Base-by-base conservation (phyloP, 2,329 filamentous ascomycete genomes). In the Cercospora sesami region DNA sequence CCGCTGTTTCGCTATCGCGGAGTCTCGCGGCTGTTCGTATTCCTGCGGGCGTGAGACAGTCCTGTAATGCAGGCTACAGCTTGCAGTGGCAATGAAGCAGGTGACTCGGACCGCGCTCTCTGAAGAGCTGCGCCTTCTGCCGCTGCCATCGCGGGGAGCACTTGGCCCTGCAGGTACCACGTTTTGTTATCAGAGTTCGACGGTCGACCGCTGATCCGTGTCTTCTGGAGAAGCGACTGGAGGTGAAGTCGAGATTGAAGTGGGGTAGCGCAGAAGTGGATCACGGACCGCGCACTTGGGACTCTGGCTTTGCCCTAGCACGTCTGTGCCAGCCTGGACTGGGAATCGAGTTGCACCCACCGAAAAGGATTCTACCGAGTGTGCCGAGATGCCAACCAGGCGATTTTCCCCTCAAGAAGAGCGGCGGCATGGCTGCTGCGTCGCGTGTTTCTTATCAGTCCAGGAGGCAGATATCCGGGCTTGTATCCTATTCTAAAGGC, bases 131-230 rank as follows among this genome's bases (percentile, higher is more conserved):
- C 21, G 31, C 33, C 30, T 55, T 64, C 30, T 42, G 31, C 63
- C 53, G 53, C 57, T 31, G 21, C 31, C 53, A 64, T 33, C 18
- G 21, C 36, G 30, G 28, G 57, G 26, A 36, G 39, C 26, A 31
- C 67, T 66, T 61, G 60, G 60, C 64, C n/a, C 67, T 64, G 67
- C 64, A 69, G 60, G 64, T 57, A 67, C 67, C 30, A 55, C 31
- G 18, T 33, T 23, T 57, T 62, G 62, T 61, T 67, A 69, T 69
- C 67, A 67, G 67, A 69, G 64, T 69, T 69, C 63, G 63, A 33
- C 61, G 57, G 60, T 62, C 45, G 55, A 42, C 33, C 61, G 60
- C 26, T 42, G 26, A 42, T 51, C 60, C 61, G n/a, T 39, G 61
- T 55, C 18, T 21, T 33, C 55, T 48, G 33, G 51, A 48, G 63